Evolutionary conservation across 2,329 filamentous ascomycete species (phyloP).

Genomic region (Dendrostoma leiphaemia): DNA sequence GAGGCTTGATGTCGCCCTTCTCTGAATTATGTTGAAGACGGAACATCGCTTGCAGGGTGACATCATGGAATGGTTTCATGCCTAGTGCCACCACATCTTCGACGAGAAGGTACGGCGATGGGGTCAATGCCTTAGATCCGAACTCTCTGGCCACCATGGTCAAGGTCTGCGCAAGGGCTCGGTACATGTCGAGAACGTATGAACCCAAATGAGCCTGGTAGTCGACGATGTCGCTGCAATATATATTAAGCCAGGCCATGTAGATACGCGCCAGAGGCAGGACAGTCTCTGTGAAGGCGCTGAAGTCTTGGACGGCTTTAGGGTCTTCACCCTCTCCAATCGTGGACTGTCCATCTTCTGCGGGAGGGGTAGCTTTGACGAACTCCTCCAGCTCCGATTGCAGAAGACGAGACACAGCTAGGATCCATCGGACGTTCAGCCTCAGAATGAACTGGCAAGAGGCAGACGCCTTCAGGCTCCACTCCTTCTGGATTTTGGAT

Average conservation of each 20-base stretch:
- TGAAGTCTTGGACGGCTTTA: conserved; percentile 30
- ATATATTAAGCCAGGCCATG: conserved; percentile 51
- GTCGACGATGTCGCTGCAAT: conserved; percentile 43
- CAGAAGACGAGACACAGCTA: conserved; percentile 67
- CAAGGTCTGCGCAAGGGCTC: conserved; percentile 43
- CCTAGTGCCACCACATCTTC: conserved; percentile 50
- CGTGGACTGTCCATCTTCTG: conserved; percentile 29
- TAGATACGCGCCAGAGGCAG: conserved; percentile 53
- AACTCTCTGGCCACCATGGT: conserved; percentile 49
- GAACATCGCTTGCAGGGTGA: conserved; percentile 37
- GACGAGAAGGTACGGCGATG: conserved; percentile 47
- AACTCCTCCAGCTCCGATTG: conserved; percentile 64
- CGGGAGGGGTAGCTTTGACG: conserved; percentile 40
- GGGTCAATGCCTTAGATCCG: conserved; percentile 33
- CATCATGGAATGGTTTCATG: conserved; percentile 39
- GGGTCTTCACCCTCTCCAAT: conserved; percentile 23
- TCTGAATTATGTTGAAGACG: conserved; percentile 33
- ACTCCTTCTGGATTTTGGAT: conserved; percentile 53
- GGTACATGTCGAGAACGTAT: conserved; percentile 45
- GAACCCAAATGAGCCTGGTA: conserved; percentile 44
- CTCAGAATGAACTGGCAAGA: conserved; percentile 67
- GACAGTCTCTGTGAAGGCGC: conserved; percentile 38
- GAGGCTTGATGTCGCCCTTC: conserved; percentile 24
- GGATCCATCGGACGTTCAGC: conserved; percentile 76
- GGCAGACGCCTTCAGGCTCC: conserved; percentile 41